Evolutionary conservation across 306 rosid species (phyloP), one percentile per base, ranked within the genome.

Genomic region (Calophaca sinica): DNA sequence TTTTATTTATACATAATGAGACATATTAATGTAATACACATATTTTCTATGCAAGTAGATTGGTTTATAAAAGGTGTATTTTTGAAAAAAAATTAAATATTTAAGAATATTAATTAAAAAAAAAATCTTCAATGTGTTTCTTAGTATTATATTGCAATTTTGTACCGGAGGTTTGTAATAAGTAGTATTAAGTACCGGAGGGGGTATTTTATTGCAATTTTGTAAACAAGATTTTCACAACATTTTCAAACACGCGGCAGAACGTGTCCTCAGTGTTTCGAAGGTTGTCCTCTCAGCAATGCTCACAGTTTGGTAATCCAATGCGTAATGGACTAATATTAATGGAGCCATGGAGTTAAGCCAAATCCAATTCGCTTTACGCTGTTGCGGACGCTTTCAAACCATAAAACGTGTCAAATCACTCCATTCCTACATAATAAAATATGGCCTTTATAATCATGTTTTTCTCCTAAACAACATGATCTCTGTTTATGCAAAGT

Each of bases 341-440:
- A 2, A 42, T n/a, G n/a, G n/a, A n/a, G n/a, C 75, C 50, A 83
- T 84, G 88, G 77, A 87, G 44, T 28, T 85, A 14, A 86, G 68
- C 69, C 82, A 84, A 38, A 84, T 89, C 45, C 87, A 83, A 9
- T 51, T 63, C 29, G 96, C 86, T 70, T 66, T 91, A 72, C 73
- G 93, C 83, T 86, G 49, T 42, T 89, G 93, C 74, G 84, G 85
- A 65, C 73, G 76, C 79, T 74, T 79, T 66, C 81, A 73, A 80
- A 63, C 82, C 74, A 72, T 76, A 67, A 82, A 75, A 45, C 86
- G 73, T 48, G 94, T 96, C 11, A 83, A 78, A 61, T 70, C 90
- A 58, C 68, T 89, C n/a, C 98, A 94, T 73, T 89, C 87, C 57
- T 73, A 70, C 26, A 68, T 88, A 14, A 80, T 81, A 57, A 94